Evolutionary conservation across 2,329 filamentous ascomycete genomes (phyloP), one percentile per base, ranked within the genome.

Genomic region (Venturia carpophila): DNA sequence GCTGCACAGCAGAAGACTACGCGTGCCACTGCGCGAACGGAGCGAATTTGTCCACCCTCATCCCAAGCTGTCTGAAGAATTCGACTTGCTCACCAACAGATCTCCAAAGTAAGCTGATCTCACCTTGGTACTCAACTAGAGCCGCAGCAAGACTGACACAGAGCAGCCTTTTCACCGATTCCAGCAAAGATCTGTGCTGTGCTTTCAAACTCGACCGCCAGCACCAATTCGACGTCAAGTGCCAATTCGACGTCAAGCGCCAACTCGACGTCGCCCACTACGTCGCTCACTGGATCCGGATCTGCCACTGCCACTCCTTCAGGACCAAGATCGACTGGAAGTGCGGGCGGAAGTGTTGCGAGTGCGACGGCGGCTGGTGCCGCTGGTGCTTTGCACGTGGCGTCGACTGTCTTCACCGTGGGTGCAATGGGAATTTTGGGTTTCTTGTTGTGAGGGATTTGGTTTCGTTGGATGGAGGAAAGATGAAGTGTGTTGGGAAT

Each of bases 11-110:
- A 9, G 37, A 34, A 34, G 60, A 62, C n/a, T 62, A 62, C 27
- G 39, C 60, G 11, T 62, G 60, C 37, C 60, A 62, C 43, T 62
- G 60, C 27, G 11, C 60, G 24, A 42, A 62, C n/a, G 60, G 19
- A 17, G 60, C 39, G 0, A 42, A 62, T 10, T n/a, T 62, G 37
- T 24, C 60, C 3, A 43, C 39, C 3, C 10, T 62, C 13, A 62
- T 62, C 9, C 60, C 60, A 24, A 4, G 5, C 5, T 62, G 60
- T 24, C 11, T 62, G 6, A 43, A 62, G n/a, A 62, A 62, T 5
- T 42, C 60, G 13, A 62, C 60, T 13, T 62, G 60, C 13, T 62
- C 60, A 11, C 2, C 60, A 43, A 47, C 39, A 17, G 39, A 62
- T 24, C 43, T 43, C 9, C 34, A 39, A 5, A 62, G 60, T 43